Evolutionary conservation across 1,284 basidiomycete genomes (phyloP), one percentile per base, ranked within the genome.

Genomic region (Farysia itapuensis): DNA sequence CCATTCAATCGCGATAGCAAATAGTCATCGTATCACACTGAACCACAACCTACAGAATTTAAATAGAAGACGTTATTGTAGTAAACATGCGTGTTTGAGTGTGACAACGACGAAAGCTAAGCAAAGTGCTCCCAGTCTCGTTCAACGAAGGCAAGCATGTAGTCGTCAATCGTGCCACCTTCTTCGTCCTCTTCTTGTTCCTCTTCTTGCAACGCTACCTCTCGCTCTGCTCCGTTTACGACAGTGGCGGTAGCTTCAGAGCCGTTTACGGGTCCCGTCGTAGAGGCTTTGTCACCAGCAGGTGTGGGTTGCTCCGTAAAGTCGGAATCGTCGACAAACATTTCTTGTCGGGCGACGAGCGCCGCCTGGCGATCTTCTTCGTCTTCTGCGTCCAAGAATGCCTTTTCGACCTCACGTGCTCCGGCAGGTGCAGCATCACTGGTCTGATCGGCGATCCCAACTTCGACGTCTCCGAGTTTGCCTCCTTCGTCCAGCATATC

Each of bases 351-450:
- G 1, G 90, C 91, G n/a, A 87, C 79, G 19, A 82, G 80, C 8
- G 90, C 90, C 4, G 90, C 90, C 58, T 82, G 82, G 0, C 84
- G 86, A 75, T 94, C 92, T 74, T 91, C 90, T 16, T 81, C 84
- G 70, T 96, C 93, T 66, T 95, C 93, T 38, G 88, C 89, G 45
- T 90, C 86, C 4, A 85, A 88, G n/a, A 96, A 80, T 0, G 85
- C 86, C 19, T 77, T 79, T 14, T 85, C 84, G 34, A 87, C 79
- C 31, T 84, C 80, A n/a, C 74, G 73, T 0, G 53, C 66, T 20
- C 71, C 73, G 35, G 58, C 65, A 1, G 64, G 67, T 12, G 49
- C 49, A 64, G 72, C 16, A 66, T 56, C 82, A 4, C 45, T 44
- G 11, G 11, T 16, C 11, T 16, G 11, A 9, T 9, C 18, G 15